A percentile compares a stretch with the other conserved stretches of the same genome.
Evolutionary conservation across 225 moss, liverwort and hornwort genomes (phyloP).

Genomic region (Bryum argenteum): DNA sequence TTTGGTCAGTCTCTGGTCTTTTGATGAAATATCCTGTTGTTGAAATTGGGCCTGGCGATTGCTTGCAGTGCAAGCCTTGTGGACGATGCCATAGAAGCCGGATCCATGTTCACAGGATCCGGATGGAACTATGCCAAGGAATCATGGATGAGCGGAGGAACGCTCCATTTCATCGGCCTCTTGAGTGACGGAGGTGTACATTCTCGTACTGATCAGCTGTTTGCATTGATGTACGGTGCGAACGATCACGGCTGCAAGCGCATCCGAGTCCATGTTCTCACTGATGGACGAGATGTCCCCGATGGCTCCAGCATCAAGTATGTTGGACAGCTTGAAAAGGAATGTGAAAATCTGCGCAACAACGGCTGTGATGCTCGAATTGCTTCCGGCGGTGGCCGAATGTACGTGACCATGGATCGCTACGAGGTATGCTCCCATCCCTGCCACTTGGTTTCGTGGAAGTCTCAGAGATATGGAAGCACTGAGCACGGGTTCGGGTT

Average conservation of each 20-base stretch:
- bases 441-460: neutral
- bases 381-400: conserved; percentile 85
- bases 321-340: conserved; percentile 70
- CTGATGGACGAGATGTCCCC: conserved; percentile 83
- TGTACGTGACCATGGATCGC: conserved; percentile 89
- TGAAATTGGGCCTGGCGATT: neutral
- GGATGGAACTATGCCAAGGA: conserved; percentile 79
- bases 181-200: conserved; percentile 90
- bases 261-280: conserved; percentile 76
- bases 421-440: conserved; percentile 56
- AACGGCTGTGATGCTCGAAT: conserved; percentile 81
- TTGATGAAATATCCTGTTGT: neutral
- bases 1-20: neutral
- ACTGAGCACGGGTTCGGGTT: neutral
- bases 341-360: conserved; percentile 67
- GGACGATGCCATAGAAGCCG: conserved; percentile 63
- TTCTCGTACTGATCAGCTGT: conserved; percentile 76
- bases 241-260: conserved; percentile 75
- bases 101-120: conserved; percentile 70
- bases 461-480: neutral
- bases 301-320: conserved; percentile 80
- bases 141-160: conserved; percentile 66
- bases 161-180: conserved; percentile 83
- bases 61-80: conserved; percentile 78
- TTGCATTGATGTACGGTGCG: conserved; percentile 76